These are phyloP conservation scores for Graphilbum ipis-grandicollis DNA, from an alignment of 2,329 filamentous ascomycete genomes.

Conservation along the genomic window DNA sequence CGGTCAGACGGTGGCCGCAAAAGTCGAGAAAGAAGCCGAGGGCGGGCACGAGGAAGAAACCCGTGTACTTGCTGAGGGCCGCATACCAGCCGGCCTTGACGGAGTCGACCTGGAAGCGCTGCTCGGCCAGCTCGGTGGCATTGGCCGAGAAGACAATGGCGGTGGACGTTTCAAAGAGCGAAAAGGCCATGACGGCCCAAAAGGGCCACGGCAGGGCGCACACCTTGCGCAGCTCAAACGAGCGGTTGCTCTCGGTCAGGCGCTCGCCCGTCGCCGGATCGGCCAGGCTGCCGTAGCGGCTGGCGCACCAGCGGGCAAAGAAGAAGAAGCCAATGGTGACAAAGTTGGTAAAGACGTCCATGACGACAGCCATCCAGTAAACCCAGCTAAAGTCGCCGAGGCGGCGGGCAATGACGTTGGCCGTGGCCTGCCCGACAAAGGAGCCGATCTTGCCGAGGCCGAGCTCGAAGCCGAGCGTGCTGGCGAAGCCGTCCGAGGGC, in stretches of 20 bases:
- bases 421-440: slow-evolving; percentile 33
- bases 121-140: slow-evolving; percentile 41
- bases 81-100: slow-evolving; percentile 45
- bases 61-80: slow-evolving; percentile 33
- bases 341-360: slow-evolving; percentile 45
- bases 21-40: slow-evolving; percentile 23
- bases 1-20: slow-evolving; percentile 21
- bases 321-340: slow-evolving; percentile 31
- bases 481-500: slow-evolving; percentile 42
- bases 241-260: slow-evolving; percentile 41
- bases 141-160: slow-evolving; percentile 37
- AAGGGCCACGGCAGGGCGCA: slow-evolving; percentile 41
- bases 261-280: slow-evolving; percentile 41
- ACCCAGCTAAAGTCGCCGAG: slow-evolving; percentile 42
- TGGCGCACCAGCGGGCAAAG: slow-evolving; percentile 30
- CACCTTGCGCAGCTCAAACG: slow-evolving; percentile 37
- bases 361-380: slow-evolving; percentile 43
- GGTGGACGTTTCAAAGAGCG: slow-evolving; percentile 39
- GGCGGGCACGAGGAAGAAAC: slow-evolving; percentile 40
- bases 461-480: slow-evolving; percentile 41
- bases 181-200: slow-evolving; percentile 36
- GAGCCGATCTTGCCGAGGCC: slow-evolving; percentile 43
- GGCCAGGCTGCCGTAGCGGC: slow-evolving; percentile 24
- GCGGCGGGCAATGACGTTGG: slow-evolving; percentile 8
- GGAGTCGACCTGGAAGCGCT: slow-evolving; percentile 35